Evolutionary conservation across 345 rosid genomes (phyloP), one percentile per base, ranked within the genome.

Genomic region (Rhizophora mangle): DNA sequence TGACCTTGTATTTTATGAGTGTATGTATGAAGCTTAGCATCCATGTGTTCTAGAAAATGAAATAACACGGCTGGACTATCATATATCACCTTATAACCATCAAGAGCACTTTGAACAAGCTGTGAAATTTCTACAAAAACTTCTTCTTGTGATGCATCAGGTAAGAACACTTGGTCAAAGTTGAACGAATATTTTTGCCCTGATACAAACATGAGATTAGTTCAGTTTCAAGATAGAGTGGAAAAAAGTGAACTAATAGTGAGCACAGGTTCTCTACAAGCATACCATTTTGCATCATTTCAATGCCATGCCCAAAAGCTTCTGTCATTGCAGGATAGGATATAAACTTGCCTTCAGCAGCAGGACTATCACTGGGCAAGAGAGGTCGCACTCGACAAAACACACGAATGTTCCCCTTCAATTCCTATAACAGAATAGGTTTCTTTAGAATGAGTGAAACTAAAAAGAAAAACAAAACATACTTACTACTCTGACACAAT

Each of bases 21-120:
- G 18, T 15, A 43, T 1, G 1, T 43, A 43, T 43, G 49, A 43
- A 43, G 37, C 59, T 26, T 9, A 31, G 49, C 64, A 64, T 26
- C 49, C 8, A 22, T 34, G 15, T 51, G 29, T 22, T 47, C 53
- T 13, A 47, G 66, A 62, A 68, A 62, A 20, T 36, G 37, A 19
- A 70, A 32, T 59, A 30, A 65, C 27, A 31, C 26, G 49, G 19
- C 64, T 27, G 65, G 49, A 47, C 54, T 0, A 32, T 27, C 34
- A 63, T 37, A 63, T 73, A 65, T 79, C 82, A 93, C 98, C 99
- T 95, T 95, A 71, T 91, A 95, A 68, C 99, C 99, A 67, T 95
- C 99, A 24, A 95, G 96, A 78, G 99, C 97, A 81, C 99, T 95
- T 72, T 95, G 97, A 76, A 95, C 96, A 72, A 95, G 97, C 63